phyloP scores from a whole-genome alignment of 2,329 filamentous ascomycete species.

The Pseudogymnoascus sp. region DNA sequence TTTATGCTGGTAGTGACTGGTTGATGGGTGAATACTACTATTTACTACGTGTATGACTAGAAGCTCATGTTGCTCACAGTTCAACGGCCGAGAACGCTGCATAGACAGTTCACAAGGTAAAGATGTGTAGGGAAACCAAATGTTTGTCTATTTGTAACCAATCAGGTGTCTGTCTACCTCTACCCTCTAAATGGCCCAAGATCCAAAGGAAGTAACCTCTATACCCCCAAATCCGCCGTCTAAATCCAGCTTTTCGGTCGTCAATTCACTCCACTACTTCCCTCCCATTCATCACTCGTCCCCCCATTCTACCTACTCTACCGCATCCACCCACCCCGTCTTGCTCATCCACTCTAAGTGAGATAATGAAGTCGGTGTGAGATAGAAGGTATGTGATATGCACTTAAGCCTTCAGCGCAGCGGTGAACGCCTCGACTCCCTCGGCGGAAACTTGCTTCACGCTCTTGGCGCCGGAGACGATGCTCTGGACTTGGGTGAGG shows the following conservation, averaged over 20 bases:
- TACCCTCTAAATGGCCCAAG: neutral
- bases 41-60: neutral
- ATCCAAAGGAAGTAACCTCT: neutral
- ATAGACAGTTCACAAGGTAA: neutral
- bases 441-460: constrained; percentile 60
- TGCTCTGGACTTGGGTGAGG: constrained; percentile 66
- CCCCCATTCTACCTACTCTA: neutral
- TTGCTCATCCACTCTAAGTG: neutral
- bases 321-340: neutral
- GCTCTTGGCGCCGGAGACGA: constrained; percentile 64
- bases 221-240: neutral
- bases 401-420: neutral
- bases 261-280: neutral
- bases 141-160: constrained; percentile 1
- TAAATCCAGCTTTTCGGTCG: neutral
- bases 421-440: constrained; percentile 25
- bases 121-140: neutral
- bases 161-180: neutral
- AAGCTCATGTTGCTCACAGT: neutral
- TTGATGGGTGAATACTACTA: neutral
- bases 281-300: neutral
- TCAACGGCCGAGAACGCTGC: neutral
- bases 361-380: neutral
- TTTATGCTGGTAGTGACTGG: neutral
- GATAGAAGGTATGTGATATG: too few species aligned